Evolutionary conservation across 140 eudicot genomes (phyloP).

Genomic region (Stevia rebaudiana): DNA sequence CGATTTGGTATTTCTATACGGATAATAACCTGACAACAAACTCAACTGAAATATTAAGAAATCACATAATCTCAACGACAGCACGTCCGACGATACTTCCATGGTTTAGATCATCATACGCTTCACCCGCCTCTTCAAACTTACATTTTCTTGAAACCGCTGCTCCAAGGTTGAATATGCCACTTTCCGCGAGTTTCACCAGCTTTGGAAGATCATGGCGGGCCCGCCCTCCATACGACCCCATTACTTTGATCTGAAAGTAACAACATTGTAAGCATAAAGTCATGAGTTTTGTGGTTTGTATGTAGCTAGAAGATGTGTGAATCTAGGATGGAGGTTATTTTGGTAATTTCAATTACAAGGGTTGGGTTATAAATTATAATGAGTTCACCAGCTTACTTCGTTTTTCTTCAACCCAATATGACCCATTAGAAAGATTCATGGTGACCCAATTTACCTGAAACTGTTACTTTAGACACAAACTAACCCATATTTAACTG

Average conservation of each 20-base stretch:
- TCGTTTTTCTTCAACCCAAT: neutral
- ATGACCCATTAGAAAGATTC: neutral
- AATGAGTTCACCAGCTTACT: too few species aligned
- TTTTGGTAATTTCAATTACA: too few species aligned
- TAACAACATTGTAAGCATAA: neutral
- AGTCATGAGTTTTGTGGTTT: neutral
- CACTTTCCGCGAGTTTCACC: conserved; percentile 79
- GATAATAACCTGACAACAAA: conserved; percentile 6
- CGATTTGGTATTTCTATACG: neutral
- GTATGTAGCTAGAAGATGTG: neutral
- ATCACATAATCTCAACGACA: conserved; percentile 76
- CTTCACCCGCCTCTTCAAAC: conserved; percentile 71
- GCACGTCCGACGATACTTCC: conserved; percentile 87
- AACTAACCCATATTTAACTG: too few species aligned
- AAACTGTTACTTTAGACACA: too few species aligned
- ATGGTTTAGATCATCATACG: conserved; percentile 72
- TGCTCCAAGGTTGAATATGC: conserved; percentile 65
- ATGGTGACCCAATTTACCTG: neutral
- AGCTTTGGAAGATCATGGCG: conserved; percentile 93
- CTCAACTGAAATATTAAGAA: neutral
- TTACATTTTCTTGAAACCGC: conserved; percentile 83
- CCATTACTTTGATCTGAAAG: conserved; percentile 74
- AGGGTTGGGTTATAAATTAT: too few species aligned
- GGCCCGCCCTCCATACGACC: conserved; percentile 96
- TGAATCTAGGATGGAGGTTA: too few species aligned